These are phyloP conservation scores for Elaeis oleifera DNA, from an alignment of 202 grass and related monocot genomes.

Conservation along the genomic window DNA sequence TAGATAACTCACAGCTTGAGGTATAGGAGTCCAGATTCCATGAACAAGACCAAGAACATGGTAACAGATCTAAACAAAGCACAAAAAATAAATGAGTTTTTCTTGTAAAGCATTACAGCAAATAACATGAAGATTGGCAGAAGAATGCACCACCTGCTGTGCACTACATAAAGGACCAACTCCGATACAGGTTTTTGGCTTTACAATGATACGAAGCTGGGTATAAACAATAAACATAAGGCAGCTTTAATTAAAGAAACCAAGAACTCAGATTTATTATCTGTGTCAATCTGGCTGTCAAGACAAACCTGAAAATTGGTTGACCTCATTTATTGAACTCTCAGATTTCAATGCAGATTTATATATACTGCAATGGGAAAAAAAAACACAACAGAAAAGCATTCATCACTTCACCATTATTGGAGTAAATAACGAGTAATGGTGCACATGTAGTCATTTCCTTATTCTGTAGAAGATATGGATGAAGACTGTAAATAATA, in stretches of 20 bases:
- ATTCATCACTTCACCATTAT: too few species aligned
- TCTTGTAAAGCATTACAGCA: slow-evolving; percentile 9
- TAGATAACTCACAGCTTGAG: slow-evolving; percentile 78
- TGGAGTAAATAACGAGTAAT: too few species aligned
- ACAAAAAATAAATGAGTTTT: slow-evolving; percentile 23
- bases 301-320: slow-evolving; percentile 90
- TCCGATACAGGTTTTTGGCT: slow-evolving; percentile 75
- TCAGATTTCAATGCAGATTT: slow-evolving; percentile 62
- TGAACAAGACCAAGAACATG: slow-evolving; percentile 98
- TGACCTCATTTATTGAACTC: slow-evolving; percentile 62
- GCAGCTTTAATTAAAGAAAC: slow-evolving; percentile 20
- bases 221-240: slow-evolving; percentile 21
- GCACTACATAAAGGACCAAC: slow-evolving; percentile 80
- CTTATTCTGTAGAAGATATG: too few species aligned
- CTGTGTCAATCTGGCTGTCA: background rate
- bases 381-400: slow-evolving; percentile 1
- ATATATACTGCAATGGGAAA: slow-evolving; percentile 58
- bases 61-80: slow-evolving; percentile 80
- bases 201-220: slow-evolving; percentile 88
- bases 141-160: slow-evolving; percentile 51
- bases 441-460: too few species aligned
- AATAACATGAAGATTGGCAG: slow-evolving; percentile 1
- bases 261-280: too few species aligned
- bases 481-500: too few species aligned
- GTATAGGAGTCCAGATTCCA: slow-evolving; percentile 95